These are phyloP conservation scores for Claviceps digitariae DNA, from an alignment of 2,329 filamentous ascomycete species.

Conservation along the genomic window DNA sequence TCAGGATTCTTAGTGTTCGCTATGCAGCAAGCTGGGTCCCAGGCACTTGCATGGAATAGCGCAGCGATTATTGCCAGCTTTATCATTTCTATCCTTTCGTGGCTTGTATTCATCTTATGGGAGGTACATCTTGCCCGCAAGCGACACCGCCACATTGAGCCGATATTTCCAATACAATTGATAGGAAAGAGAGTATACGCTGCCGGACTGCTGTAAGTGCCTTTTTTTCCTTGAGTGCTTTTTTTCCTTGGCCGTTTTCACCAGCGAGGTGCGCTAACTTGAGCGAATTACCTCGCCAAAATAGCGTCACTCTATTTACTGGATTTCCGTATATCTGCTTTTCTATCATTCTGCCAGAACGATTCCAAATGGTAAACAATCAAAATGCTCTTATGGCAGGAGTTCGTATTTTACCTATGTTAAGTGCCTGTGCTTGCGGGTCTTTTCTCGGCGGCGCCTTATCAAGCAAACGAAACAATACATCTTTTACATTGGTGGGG, in stretches of 20 bases:
- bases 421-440: constrained; percentile 41
- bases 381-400: constrained; percentile 40
- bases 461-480: constrained; percentile 40
- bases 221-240: not conserved
- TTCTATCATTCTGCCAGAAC: constrained; percentile 44
- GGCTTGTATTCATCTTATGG: constrained; percentile 36
- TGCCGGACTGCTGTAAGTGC: constrained; percentile 33
- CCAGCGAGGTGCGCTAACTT: not conserved
- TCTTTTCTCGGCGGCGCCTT: constrained; percentile 41
- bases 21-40: constrained; percentile 42
- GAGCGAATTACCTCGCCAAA: not conserved
- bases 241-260: constrained; percentile 3
- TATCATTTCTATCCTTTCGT: constrained; percentile 32
- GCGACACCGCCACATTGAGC: constrained; percentile 28
- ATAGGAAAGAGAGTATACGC: constrained; percentile 35
- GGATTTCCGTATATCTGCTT: constrained; percentile 45
- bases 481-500: constrained; percentile 34
- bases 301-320: constrained; percentile 40
- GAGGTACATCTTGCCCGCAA: constrained; percentile 30
- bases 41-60: constrained; percentile 37
- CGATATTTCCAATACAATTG: constrained; percentile 40
- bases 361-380: constrained; percentile 45
- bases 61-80: constrained; percentile 36
- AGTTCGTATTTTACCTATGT: constrained; percentile 43
- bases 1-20: constrained; percentile 42